phyloP scores from a whole-genome alignment of 441 rosid genomes.

The Viola pubescens region DNA sequence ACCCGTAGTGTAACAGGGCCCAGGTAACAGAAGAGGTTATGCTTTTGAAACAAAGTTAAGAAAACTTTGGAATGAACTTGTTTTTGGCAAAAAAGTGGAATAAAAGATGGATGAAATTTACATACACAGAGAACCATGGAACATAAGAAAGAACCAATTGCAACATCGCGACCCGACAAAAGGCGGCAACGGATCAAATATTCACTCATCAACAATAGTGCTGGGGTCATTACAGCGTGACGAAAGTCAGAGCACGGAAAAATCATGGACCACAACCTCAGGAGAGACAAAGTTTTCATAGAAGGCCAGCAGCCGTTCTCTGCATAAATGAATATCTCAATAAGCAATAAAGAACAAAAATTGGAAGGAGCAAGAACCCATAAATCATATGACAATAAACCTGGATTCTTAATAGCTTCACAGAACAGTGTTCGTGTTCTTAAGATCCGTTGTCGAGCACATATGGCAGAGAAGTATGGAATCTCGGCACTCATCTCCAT shows the following conservation, averaged over 20 bases:
- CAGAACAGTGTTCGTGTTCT: conserved; percentile 55
- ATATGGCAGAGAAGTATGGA: conserved; percentile 91
- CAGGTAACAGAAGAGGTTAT: background rate
- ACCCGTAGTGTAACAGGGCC: background rate
- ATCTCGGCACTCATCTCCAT: conserved; percentile 84
- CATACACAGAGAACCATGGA: conserved; percentile 74
- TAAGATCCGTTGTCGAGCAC: conserved; percentile 80
- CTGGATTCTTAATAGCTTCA: conserved; percentile 63
- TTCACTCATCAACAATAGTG: conserved; percentile 76
- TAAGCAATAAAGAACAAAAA: conserved; percentile 13
- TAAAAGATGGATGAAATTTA: conserved; percentile 12
- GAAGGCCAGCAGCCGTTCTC: conserved; percentile 83
- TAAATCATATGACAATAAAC: conserved; percentile 26
- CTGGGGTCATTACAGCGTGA: conserved; percentile 87
- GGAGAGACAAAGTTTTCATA: conserved; percentile 67
- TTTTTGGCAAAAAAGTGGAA: background rate
- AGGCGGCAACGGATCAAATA: conserved; percentile 87
- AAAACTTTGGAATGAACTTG: background rate
- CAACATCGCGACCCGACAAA: conserved; percentile 66
- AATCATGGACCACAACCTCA: conserved; percentile 86
- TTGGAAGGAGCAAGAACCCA: conserved; percentile 3
- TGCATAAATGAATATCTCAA: conserved; percentile 24
- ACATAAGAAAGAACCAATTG: conserved; percentile 80
- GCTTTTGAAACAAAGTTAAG: background rate
- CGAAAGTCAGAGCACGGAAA: conserved; percentile 95